These are phyloP conservation scores for Prasinococcaceae sp. DNA, from an alignment of 139 green algal genomes.

Conservation along the genomic window DNA sequence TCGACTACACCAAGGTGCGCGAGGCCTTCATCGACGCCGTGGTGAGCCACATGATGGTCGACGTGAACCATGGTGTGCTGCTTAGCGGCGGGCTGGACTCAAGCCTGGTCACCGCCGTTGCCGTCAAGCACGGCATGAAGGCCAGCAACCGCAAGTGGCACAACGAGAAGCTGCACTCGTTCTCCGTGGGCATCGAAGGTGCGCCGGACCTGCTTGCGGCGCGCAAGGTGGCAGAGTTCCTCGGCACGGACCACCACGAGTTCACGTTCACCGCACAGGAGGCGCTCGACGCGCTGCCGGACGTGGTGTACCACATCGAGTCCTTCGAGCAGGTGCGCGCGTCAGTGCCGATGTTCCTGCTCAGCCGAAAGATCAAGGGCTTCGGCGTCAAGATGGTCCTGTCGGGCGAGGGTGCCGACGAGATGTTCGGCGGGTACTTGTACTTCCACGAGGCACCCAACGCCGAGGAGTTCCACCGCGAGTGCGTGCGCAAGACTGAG, in stretches of 20 bases:
- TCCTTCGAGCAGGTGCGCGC: slow-evolving; percentile 77
- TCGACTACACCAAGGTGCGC: slow-evolving; percentile 32
- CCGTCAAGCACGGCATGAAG: slow-evolving; percentile 28
- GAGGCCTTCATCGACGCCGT: slow-evolving; percentile 60
- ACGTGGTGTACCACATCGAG: slow-evolving; percentile 94
- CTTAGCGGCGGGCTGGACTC: slow-evolving; percentile 81
- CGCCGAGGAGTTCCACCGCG: slow-evolving; percentile 61
- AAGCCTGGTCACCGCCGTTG: slow-evolving; percentile 78
- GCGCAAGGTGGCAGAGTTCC: slow-evolving; percentile 61
- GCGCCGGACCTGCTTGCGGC: slow-evolving; percentile 74
- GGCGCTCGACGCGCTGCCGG: slow-evolving; percentile 78
- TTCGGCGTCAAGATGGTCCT: slow-evolving; percentile 90
- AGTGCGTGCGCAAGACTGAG: slow-evolving; percentile 74
- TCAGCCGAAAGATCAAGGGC: slow-evolving; percentile 89
- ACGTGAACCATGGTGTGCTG: slow-evolving; percentile 83
- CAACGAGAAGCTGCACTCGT: slow-evolving; percentile 19
- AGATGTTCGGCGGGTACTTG: slow-evolving; percentile 93
- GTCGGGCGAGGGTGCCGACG: slow-evolving; percentile 84
- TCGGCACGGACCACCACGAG: slow-evolving; percentile 85
- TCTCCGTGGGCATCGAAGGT: slow-evolving; percentile 48
- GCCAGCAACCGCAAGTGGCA: slow-evolving; percentile 31
- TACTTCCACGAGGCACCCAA: slow-evolving; percentile 63
- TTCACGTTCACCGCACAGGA: slow-evolving; percentile 89
- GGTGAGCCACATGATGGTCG: slow-evolving; percentile 85
- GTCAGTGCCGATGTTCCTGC: slow-evolving; percentile 91